Evolutionary conservation across 352 stramenopile genomes (phyloP), one percentile per base, ranked within the genome.

Genomic region (Phytophthora colocasiae): DNA sequence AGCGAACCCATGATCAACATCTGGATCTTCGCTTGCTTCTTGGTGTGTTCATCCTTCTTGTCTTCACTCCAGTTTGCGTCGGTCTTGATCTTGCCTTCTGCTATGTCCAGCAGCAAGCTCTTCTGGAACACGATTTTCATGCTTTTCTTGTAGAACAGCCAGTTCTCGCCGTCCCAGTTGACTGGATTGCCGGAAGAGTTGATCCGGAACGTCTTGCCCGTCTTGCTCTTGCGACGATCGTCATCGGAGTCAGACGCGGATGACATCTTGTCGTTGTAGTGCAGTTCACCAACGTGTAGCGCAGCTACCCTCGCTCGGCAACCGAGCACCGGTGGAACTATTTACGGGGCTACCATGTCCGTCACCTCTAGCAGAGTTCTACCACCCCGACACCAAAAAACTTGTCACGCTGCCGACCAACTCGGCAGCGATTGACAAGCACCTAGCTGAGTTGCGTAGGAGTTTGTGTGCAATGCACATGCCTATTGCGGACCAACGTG

Each of bases 211-310:
- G 2, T 29, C 51, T 59, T 62, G 36, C 32, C 26, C 51, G 49
- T 62, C 27, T 54, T 41, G 47, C 47, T 29, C 47, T 54, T 54
- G 29, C 47, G 29, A 1, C 47, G 4, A 8, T 54, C 29, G 17
- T 54, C 27, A 8, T 58, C 58, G 3, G 45, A 63, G 52, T 62
- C 60, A 1, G 26, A 48, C 5, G 51, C 50, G 10, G 52, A 53
- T 39, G 36, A 48, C 60, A 68, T 68, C 15, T 34, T 59, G 29
- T 34, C n/a, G 17, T 66, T 29, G 17, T 54, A 54, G 47, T 43
- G 27, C 8, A 6, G 47, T 54, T 54, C n/a, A 48, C 41, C 19
- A n/a, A 48, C 29, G 15, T 54, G 29, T 34, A 43, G 47, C 29
- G 47, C 47, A 54, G 45, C 22, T 19, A 19, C 19, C 19, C 19